These are phyloP conservation scores for Tetrapisispora nanseiensis DNA, from an alignment of 805 yeast genomes.

Conservation along the genomic window DNA sequence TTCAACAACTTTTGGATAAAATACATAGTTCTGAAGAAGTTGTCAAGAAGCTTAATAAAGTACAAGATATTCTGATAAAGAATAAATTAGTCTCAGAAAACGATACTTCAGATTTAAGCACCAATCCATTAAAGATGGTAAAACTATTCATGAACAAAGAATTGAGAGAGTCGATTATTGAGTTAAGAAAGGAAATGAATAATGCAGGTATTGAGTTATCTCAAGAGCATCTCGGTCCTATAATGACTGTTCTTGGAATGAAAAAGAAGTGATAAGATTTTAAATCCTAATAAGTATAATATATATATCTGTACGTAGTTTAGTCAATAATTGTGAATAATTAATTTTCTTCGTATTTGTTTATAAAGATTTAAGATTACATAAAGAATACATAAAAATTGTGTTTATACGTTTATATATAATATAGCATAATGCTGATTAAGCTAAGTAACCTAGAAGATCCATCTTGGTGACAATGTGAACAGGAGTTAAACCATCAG, in stretches of 20 bases:
- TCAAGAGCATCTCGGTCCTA: constrained; percentile 22
- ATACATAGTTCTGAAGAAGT: constrained; percentile 17
- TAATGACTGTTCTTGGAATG: constrained; percentile 23
- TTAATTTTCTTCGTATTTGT: background rate
- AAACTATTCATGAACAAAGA: constrained; percentile 23
- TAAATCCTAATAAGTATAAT: too few relatives aligned
- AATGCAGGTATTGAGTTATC: constrained; percentile 21
- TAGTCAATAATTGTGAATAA: too few relatives aligned
- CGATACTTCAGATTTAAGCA: constrained; percentile 9
- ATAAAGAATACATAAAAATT: constrained; percentile 1
- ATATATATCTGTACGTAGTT: too few relatives aligned
- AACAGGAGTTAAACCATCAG: constrained; percentile 65
- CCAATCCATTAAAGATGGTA: constrained; percentile 10
- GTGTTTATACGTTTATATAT: too few relatives aligned
- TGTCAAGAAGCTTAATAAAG: constrained; percentile 12
- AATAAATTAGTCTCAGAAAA: constrained; percentile 13
- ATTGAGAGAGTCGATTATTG: constrained; percentile 17
- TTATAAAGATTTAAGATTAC: background rate
- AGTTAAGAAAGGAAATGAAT: constrained; percentile 19
- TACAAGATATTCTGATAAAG: constrained; percentile 16
- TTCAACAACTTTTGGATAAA: constrained; percentile 18
- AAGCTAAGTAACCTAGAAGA: constrained; percentile 44
- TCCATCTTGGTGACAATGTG: constrained; percentile 87
- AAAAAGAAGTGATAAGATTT: constrained; percentile 12
- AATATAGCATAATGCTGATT: constrained; percentile 1